phyloP scores from a whole-genome alignment of 768 basidiomycete species.

The Boletales sp. region DNA sequence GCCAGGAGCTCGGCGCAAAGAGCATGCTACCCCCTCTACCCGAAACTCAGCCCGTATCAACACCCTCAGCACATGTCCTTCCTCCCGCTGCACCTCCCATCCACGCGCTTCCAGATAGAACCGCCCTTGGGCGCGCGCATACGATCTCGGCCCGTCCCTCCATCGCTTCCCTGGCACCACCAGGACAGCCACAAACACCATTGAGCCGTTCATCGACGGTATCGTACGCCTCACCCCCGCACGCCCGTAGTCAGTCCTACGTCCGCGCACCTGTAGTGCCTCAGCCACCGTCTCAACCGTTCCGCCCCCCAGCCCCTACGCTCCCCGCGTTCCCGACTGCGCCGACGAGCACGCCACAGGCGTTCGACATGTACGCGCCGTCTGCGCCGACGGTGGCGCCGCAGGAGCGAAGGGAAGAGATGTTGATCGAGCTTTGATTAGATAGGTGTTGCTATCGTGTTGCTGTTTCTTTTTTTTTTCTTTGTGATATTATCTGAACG shows the following conservation, averaged over 20 bases:
- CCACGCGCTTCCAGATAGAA: constrained; percentile 11
- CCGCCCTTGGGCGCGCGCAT: constrained; percentile 24
- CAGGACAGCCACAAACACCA: constrained; percentile 8
- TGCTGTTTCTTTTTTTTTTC: background rate
- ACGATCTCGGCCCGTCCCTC: constrained; percentile 25
- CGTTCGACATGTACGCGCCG: constrained; percentile 47
- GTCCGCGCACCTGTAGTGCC: constrained; percentile 1
- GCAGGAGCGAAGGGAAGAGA: constrained; percentile 61
- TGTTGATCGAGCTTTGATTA: constrained; percentile 41
- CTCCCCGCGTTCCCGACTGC: constrained; percentile 64
- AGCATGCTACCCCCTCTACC: constrained; percentile 1
- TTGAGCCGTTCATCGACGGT: constrained; percentile 23
- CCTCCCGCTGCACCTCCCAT: constrained; percentile 18
- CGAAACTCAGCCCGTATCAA: constrained; percentile 13
- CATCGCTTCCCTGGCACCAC: constrained; percentile 12
- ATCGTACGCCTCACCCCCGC: constrained; percentile 13
- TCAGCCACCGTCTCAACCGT: constrained; percentile 10
- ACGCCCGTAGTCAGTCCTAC: constrained; percentile 5
- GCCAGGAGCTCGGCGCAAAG: constrained; percentile 7
- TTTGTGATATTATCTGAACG: background rate
- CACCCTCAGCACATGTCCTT: constrained; percentile 10
- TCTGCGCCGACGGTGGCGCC: constrained; percentile 45
- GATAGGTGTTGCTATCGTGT: background rate
- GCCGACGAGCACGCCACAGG: constrained; percentile 57
- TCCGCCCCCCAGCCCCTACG: constrained; percentile 12